Evolutionary conservation across 305 asterid species (phyloP), one percentile per base, ranked within the genome.

Genomic region (Fraxinus ornus): DNA sequence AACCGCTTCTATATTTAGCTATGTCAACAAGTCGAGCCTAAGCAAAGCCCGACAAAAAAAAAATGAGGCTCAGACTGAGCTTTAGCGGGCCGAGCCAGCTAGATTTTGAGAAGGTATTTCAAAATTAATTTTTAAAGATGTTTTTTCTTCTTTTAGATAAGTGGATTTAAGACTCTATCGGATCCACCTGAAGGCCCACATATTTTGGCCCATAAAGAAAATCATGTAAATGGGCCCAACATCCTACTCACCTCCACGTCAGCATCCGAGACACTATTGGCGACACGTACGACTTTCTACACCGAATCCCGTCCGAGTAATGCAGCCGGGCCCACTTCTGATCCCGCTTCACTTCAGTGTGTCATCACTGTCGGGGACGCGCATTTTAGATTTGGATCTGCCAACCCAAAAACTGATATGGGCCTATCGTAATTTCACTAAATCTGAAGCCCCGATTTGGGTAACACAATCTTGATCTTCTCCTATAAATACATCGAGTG

Each of bases 401-500:
- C 22, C 7, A 5, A 32, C 15, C 39, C 22, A 7, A 32, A 68
- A 28, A 13, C 21, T 13, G 75, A 28, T 13, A 55, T 89, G 88
- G 83, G 10, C 76, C 78, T 80, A 17, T 7, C 60, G 89, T 83
- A 85, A 88, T 84, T 88, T 86, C 82, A 57, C 66, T 2, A 60
- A 76, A 80, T 44, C 70, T 80, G 55, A 75, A 57, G 85, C 82
- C 88, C 87, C 83, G 78, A 75, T 83, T 75, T 47, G 83, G 80
- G 78, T 79, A 75, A 70, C 80, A 72, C 84, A 64, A 77, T 77
- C 60, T 85, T 82, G 79, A 15, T 71, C 52, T 72, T 49, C 41
- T 84, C 83, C 81, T 86, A 86, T 86, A 86, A 82, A 88, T 84
- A 77, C 82, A 17, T 36, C 76, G 21, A 15, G 86, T 64, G 24